Evolutionary conservation across 2,329 filamentous ascomycete species (phyloP).

Genomic region (Penicillium sp.): DNA sequence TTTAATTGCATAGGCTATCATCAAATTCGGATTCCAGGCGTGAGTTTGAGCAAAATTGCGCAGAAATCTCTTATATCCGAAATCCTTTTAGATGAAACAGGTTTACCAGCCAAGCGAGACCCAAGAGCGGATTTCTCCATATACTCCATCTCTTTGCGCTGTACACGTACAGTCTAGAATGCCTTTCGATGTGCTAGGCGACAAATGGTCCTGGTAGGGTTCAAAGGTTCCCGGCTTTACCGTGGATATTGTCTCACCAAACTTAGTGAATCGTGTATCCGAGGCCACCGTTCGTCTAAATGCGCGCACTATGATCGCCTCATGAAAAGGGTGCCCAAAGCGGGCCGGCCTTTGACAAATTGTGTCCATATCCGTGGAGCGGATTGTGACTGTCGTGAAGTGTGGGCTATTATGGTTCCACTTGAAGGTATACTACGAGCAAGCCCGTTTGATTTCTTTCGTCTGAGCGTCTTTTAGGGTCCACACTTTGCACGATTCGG

Average conservation of each 20-base stretch:
- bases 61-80: not conserved
- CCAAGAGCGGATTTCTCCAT: not conserved
- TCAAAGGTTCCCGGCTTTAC: not conserved
- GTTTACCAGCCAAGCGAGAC: not conserved
- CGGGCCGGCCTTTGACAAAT: not conserved
- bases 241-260: not conserved
- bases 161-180: not conserved
- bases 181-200: conserved; percentile 1
- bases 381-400: conserved; percentile 3
- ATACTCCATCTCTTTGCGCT: not conserved
- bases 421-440: conserved; percentile 2
- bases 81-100: not conserved
- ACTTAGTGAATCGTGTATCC: not conserved
- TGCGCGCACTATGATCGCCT: conserved; percentile 3
- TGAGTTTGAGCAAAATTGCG: not conserved
- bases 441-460: not conserved
- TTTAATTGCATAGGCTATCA: not conserved
- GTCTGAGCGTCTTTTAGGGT: not conserved
- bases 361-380: not conserved
- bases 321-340: conserved; percentile 5
- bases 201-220: conserved; percentile 7
- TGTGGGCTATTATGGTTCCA: conserved; percentile 6
- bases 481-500: not conserved
- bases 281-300: conserved; percentile 6
- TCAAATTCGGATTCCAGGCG: not conserved